Conservation (phyloP, 1,284 basidiomycete species). For the Moesziomyces globuligerus region DNA sequence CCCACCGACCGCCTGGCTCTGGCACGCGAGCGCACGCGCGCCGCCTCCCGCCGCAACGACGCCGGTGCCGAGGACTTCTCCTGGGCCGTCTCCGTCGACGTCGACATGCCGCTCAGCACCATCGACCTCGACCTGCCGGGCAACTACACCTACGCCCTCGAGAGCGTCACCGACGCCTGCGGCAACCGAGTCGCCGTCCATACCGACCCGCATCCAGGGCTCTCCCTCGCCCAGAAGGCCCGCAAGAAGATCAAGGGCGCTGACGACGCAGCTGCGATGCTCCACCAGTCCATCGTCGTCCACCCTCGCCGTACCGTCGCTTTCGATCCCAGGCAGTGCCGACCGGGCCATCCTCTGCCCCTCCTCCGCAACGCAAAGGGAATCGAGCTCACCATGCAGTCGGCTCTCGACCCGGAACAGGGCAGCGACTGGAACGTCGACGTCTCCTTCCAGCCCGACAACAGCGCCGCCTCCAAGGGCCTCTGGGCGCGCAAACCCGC, state of each 20-base stretch:
- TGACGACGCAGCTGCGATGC: conserved; percentile 1
- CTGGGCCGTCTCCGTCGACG: conserved; percentile 49
- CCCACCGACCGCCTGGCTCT: conserved; percentile 34
- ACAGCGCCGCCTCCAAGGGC: conserved; percentile 36
- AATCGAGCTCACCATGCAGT: conserved; percentile 34
- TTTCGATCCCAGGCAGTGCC: conserved; percentile 76
- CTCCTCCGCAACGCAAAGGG: conserved; percentile 72
- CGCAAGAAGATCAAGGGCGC: conserved; percentile 39
- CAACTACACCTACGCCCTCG: conserved; percentile 54
- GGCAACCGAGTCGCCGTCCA: conserved; percentile 50
- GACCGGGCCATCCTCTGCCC: conserved; percentile 77
- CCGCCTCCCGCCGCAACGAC: conserved; percentile 26
- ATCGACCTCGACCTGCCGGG: conserved; percentile 54
- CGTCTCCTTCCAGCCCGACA: conserved; percentile 46
- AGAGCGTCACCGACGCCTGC: conserved; percentile 60
- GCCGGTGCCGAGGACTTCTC: conserved; percentile 33
- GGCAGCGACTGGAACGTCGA: conserved; percentile 37
- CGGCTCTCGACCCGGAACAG: conserved; percentile 20
- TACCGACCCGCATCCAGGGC: conserved; percentile 4
- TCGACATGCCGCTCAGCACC: conserved; percentile 54
- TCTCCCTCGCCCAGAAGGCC: conserved; percentile 38
- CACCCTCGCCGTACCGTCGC: conserved; percentile 79
- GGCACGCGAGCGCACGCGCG: conserved; percentile 34
- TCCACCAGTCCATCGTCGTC: conserved; percentile 74
- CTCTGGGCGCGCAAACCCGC: conserved; percentile 33